phyloP scores from a whole-genome alignment of 2,329 filamentous ascomycete species.

The Monosporascus sp. region DNA sequence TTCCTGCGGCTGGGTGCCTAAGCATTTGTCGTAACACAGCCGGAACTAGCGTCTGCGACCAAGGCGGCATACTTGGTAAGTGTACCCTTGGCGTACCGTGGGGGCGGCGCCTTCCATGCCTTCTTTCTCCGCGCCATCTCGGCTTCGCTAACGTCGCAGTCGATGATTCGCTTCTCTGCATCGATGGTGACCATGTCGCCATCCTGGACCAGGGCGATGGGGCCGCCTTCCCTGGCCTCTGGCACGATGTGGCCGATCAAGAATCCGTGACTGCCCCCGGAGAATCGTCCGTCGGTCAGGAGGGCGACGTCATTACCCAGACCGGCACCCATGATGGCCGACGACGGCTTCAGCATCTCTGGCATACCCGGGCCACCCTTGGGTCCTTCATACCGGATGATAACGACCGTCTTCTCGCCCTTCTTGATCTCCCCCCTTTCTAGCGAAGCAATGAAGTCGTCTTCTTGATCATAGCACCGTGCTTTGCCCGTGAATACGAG shows the following conservation, averaged over 20 bases:
- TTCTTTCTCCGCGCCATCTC: slow-evolving; percentile 55
- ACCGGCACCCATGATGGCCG: slow-evolving; percentile 86
- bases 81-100: slow-evolving; percentile 58
- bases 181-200: slow-evolving; percentile 80
- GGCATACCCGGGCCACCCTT: slow-evolving; percentile 94
- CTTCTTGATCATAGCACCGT: slow-evolving; percentile 78
- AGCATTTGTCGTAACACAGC: slow-evolving; percentile 45
- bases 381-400: slow-evolving; percentile 90
- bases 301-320: slow-evolving; percentile 72
- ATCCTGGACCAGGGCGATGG: slow-evolving; percentile 76
- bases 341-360: slow-evolving; percentile 89
- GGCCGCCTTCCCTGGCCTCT: slow-evolving; percentile 79
- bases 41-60: slow-evolving; percentile 54
- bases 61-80: slow-evolving; percentile 63
- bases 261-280: slow-evolving; percentile 79
- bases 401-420: slow-evolving; percentile 81
- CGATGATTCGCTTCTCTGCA: slow-evolving; percentile 64
- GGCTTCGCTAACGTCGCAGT: slow-evolving; percentile 62
- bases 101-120: slow-evolving; percentile 57
- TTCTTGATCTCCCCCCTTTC: slow-evolving; percentile 74
- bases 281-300: slow-evolving; percentile 71
- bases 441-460: slow-evolving; percentile 71
- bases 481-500: slow-evolving; percentile 75
- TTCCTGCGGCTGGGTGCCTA: neutral
- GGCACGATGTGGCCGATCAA: slow-evolving; percentile 84